Evolutionary conservation across 2,329 filamentous ascomycete species (phyloP).

Genomic region (Clathrospora elynae): DNA sequence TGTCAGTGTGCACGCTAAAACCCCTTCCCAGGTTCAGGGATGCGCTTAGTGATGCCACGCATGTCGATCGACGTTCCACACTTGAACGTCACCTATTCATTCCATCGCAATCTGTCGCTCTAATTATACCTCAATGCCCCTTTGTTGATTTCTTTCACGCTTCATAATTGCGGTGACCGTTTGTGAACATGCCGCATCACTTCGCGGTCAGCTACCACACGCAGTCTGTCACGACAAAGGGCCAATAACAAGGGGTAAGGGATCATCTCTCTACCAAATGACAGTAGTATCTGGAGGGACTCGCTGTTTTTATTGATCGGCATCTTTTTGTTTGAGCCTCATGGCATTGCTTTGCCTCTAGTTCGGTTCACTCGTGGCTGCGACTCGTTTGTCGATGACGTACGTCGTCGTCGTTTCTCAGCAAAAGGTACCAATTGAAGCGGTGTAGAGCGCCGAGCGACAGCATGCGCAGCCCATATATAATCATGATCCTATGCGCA

Average conservation of each 20-base stretch:
- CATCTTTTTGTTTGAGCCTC: no score
- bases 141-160: neutral
- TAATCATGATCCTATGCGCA: neutral
- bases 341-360: no score
- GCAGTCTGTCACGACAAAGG: no score
- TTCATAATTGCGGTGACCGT: neutral
- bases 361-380: no score
- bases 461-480: neutral
- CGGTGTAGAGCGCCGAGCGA: neutral
- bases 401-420: constrained; percentile 1
- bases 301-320: no score
- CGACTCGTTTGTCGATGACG: no score
- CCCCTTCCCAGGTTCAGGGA: neutral
- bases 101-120: neutral
- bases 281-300: no score
- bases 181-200: neutral
- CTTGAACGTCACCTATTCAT: neutral
- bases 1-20: constrained; percentile 5
- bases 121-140: neutral
- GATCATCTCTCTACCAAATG: no score
- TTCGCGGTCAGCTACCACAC: neutral
- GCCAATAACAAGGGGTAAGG: no score
- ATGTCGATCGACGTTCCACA: constrained; percentile 1
- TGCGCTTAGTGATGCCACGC: constrained; percentile 1
- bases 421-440: neutral